Conservation (phyloP, 768 basidiomycete species). For the Dacryopinax spathularia region DNA sequence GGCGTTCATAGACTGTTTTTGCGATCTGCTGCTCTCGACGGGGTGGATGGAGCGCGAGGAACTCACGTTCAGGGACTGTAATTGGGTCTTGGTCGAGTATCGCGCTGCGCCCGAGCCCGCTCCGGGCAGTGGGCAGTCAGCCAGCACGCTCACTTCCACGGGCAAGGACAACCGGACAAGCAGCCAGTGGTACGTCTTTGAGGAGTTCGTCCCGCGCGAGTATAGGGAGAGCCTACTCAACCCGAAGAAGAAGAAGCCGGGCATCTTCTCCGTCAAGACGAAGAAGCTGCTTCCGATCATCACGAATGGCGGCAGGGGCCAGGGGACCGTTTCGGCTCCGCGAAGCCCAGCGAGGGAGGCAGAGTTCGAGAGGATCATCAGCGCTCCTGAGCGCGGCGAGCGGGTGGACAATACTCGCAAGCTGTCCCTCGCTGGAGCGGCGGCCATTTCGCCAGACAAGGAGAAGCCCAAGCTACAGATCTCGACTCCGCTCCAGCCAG, state of each 20-base stretch:
- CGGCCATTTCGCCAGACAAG: background rate
- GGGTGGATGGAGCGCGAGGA: conserved; percentile 82
- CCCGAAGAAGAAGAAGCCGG: conserved; percentile 19
- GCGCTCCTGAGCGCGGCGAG: conserved; percentile 41
- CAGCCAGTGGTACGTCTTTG: conserved; percentile 59
- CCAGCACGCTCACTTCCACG: background rate
- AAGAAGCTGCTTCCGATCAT: conserved; percentile 7
- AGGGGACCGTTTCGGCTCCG: conserved; percentile 1
- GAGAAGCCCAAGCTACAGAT: background rate
- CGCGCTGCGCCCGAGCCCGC: background rate
- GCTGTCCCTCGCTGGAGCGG: conserved; percentile 24
- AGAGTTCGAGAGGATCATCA: conserved; percentile 71
- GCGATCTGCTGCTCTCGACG: conserved; percentile 25
- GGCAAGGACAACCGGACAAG: background rate
- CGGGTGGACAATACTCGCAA: conserved; percentile 19
- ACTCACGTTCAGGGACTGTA: conserved; percentile 68
- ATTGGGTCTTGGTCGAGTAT: conserved; percentile 65
- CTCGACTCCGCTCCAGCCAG: background rate
- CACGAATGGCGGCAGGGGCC: background rate
- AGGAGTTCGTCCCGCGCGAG: conserved; percentile 86
- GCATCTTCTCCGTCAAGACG: conserved; percentile 13
- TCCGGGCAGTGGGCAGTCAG: background rate
- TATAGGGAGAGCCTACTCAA: conserved; percentile 58
- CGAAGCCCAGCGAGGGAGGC: conserved; percentile 43
- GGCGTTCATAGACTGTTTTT: conserved; percentile 65